These are phyloP conservation scores for Apiospora hydei DNA, from an alignment of 2,329 filamentous ascomycete species.

Conservation along the genomic window DNA sequence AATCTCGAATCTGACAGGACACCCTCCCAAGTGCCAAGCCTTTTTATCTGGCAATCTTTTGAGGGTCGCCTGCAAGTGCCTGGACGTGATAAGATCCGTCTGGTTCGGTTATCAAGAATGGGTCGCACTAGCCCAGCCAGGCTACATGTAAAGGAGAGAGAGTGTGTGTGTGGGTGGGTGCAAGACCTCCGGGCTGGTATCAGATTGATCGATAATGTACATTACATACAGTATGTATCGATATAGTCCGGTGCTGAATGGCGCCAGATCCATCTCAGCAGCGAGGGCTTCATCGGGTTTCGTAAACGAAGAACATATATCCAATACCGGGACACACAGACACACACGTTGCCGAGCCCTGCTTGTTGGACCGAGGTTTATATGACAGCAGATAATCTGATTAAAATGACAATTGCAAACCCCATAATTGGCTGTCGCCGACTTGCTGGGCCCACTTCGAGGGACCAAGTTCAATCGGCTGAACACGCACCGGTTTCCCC, in stretches of 20 bases:
- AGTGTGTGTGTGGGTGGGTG: not conserved
- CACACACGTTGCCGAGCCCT: not conserved
- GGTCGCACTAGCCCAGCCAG: slow-evolving; percentile 6
- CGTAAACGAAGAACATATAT: not conserved
- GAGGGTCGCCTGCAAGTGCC: slow-evolving; percentile 11
- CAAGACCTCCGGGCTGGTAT: slow-evolving; percentile 6
- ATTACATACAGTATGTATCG: not conserved
- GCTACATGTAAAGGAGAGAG: not conserved
- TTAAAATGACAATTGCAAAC: slow-evolving; percentile 14
- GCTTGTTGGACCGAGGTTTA: slow-evolving; percentile 2
- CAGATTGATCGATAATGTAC: slow-evolving; percentile 1
- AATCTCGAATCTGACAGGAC: not conserved
- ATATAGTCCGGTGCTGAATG: not conserved
- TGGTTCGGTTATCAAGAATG: slow-evolving; percentile 18
- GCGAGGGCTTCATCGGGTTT: not conserved
- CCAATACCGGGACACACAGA: not conserved
- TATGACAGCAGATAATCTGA: not conserved
- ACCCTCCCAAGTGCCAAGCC: not conserved
- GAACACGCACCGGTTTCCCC: not conserved
- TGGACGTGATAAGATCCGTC: slow-evolving; percentile 12
- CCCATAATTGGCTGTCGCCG: not conserved
- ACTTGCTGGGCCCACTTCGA: not conserved
- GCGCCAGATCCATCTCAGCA: not conserved
- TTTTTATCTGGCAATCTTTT: slow-evolving; percentile 20
- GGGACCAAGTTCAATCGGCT: not conserved